phyloP scores from a whole-genome alignment of 2,329 filamentous ascomycete genomes.

The Penicillium sp. region DNA sequence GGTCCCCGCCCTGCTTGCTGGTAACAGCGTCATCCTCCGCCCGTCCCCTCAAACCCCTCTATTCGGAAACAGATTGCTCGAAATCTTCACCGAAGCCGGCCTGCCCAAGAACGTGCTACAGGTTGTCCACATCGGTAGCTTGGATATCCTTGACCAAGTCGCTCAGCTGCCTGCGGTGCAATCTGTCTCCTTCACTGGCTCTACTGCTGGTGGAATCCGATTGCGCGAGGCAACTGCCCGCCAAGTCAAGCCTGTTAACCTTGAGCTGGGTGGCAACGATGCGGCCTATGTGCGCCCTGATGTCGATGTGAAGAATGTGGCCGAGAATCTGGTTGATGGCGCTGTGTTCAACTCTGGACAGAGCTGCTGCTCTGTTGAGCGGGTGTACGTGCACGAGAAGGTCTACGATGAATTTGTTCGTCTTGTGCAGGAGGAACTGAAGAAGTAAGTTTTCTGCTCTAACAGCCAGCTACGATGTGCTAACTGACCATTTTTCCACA shows the following conservation, averaged over 20 bases:
- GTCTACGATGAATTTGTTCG: slow-evolving; percentile 83
- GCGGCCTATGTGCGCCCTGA: slow-evolving; percentile 83
- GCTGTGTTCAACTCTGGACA: slow-evolving; percentile 93
- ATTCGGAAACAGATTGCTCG: slow-evolving; percentile 76
- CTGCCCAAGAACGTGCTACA: slow-evolving; percentile 81
- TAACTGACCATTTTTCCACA: slow-evolving; percentile 4
- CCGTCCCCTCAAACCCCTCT: slow-evolving; percentile 91
- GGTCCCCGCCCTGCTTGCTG: slow-evolving; percentile 82
- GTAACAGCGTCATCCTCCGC: slow-evolving; percentile 90
- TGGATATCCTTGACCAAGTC: slow-evolving; percentile 73
- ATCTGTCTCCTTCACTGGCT: slow-evolving; percentile 87
- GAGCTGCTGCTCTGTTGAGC: slow-evolving; percentile 88
- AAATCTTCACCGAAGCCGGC: slow-evolving; percentile 76
- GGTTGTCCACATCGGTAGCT: slow-evolving; percentile 82
- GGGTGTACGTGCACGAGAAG: slow-evolving; percentile 82
- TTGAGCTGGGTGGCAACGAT: slow-evolving; percentile 92
- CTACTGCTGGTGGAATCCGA: slow-evolving; percentile 79
- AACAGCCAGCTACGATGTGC: neutral
- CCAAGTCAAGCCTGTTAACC: slow-evolving; percentile 78
- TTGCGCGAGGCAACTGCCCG: slow-evolving; percentile 81
- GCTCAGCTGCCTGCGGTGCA: slow-evolving; percentile 74
- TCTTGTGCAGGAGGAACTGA: slow-evolving; percentile 76
- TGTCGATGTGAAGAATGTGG: slow-evolving; percentile 83
- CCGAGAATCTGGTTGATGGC: slow-evolving; percentile 88
- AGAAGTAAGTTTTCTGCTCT: slow-evolving; percentile 49